Evolutionary conservation across 352 stramenopile species (phyloP).

Genomic region (Pythium phragmitis): DNA sequence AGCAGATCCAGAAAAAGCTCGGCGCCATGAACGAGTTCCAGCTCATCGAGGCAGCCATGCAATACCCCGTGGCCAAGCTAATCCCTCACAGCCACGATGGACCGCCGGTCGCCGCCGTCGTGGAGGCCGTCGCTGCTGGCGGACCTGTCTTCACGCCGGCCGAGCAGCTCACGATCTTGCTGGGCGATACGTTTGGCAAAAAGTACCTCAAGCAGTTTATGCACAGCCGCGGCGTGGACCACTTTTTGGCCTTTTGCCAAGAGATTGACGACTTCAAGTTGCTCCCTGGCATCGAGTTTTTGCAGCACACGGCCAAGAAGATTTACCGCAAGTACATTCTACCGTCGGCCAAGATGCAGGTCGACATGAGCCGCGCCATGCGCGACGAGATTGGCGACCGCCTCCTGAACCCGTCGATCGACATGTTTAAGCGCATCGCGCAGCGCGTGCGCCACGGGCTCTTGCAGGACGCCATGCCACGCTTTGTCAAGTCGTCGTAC

Average conservation of each 20-base stretch:
- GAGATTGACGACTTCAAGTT: slow-evolving; percentile 82
- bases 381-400: slow-evolving; percentile 69
- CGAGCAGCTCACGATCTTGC: slow-evolving; percentile 46
- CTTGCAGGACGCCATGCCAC: slow-evolving; percentile 73
- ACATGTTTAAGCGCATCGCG: slow-evolving; percentile 86
- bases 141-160: slow-evolving; percentile 36
- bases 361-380: slow-evolving; percentile 84
- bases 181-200: slow-evolving; percentile 59
- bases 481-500: slow-evolving; percentile 72
- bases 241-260: slow-evolving; percentile 70
- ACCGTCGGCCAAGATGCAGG: slow-evolving; percentile 68
- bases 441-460: slow-evolving; percentile 62
- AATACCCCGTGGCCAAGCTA: slow-evolving; percentile 72
- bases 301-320: slow-evolving; percentile 84
- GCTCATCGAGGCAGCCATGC: slow-evolving; percentile 72
- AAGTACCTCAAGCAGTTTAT: slow-evolving; percentile 82
- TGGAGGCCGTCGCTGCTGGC: not conserved
- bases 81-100: slow-evolving; percentile 38
- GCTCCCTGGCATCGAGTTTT: slow-evolving; percentile 76
- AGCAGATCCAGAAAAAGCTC: slow-evolving; percentile 52
- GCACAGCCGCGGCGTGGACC: slow-evolving; percentile 58
- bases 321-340: slow-evolving; percentile 87
- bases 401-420: slow-evolving; percentile 66
- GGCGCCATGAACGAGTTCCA: slow-evolving; percentile 63
- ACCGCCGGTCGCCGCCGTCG: not conserved